Conservation (phyloP, 768 basidiomycete species). For the Naematelia aurantialba region DNA sequence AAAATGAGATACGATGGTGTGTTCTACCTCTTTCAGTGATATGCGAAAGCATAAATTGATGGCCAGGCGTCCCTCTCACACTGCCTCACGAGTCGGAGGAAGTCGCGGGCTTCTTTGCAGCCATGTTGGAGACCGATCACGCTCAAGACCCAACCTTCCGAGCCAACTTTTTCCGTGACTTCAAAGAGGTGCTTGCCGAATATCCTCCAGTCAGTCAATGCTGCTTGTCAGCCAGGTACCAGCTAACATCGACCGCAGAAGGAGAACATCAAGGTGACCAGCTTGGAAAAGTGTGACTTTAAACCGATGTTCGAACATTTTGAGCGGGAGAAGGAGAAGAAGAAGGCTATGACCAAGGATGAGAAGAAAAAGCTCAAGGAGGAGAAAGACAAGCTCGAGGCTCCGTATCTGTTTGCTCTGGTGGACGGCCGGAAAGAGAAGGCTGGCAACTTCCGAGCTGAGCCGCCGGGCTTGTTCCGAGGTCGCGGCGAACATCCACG, state of each 20-base stretch:
- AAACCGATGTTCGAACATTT: constrained; percentile 89
- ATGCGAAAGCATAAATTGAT: not conserved
- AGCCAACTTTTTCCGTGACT: constrained; percentile 94
- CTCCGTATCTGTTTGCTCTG: constrained; percentile 76
- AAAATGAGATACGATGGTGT: constrained; percentile 94
- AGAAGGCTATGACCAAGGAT: constrained; percentile 74
- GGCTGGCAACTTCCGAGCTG: constrained; percentile 94
- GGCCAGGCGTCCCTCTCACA: constrained; percentile 67
- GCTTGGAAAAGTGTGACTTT: constrained; percentile 84
- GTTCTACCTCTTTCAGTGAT: constrained; percentile 33
- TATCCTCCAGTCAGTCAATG: constrained; percentile 82
- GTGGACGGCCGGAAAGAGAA: constrained; percentile 97
- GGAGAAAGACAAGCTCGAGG: constrained; percentile 75
- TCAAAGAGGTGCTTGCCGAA: constrained; percentile 68
- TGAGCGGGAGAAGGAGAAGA: constrained; percentile 86
- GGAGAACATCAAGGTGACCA: constrained; percentile 69
- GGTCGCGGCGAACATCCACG: constrained; percentile 98
- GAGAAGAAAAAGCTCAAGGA: constrained; percentile 92
- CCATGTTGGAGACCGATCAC: constrained; percentile 88
- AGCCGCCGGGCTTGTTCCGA: constrained; percentile 96
- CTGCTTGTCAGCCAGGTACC: not conserved
- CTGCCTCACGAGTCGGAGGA: constrained; percentile 87
- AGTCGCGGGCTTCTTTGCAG: constrained; percentile 92
- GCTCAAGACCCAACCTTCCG: constrained; percentile 82
- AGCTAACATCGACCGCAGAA: constrained; percentile 49